phyloP scores from a whole-genome alignment of 202 grass and related monocot genomes.

The Bolboschoenoplectus hybrid region DNA sequence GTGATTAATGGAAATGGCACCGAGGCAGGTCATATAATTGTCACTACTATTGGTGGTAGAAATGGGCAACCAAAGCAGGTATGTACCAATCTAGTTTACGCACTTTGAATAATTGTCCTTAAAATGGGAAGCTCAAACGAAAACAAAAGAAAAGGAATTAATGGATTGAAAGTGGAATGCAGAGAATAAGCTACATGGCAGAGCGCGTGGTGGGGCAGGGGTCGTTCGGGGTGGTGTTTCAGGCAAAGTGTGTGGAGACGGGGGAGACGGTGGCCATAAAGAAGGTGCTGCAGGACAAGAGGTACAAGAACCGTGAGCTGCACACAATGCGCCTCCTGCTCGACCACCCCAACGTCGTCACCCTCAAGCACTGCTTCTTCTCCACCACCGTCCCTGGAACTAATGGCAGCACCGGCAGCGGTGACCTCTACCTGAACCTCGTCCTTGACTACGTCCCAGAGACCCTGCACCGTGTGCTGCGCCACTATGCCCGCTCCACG shows the following conservation, averaged over 20 bases:
- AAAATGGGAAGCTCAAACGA: background rate
- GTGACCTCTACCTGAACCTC: slow-evolving; percentile 71
- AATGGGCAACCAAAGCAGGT: slow-evolving; percentile 79
- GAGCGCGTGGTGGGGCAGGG: slow-evolving; percentile 71
- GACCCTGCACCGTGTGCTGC: slow-evolving; percentile 67
- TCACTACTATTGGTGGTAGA: slow-evolving; percentile 65
- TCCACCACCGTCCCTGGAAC: slow-evolving; percentile 41
- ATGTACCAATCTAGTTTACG: background rate
- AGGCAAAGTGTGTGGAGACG: slow-evolving; percentile 23
- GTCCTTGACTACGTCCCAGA: slow-evolving; percentile 82
- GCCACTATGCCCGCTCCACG: slow-evolving; percentile 70
- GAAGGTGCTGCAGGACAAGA: background rate
- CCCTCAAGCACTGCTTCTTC: slow-evolving; percentile 72
- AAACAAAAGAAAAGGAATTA: background rate
- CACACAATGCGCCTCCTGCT: background rate
- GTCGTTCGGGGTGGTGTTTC: slow-evolving; percentile 77
- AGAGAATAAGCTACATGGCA: slow-evolving; percentile 76
- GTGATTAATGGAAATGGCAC: slow-evolving; percentile 68
- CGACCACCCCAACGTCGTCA: slow-evolving; percentile 64
- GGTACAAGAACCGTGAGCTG: background rate
- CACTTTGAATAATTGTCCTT: background rate
- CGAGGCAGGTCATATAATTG: slow-evolving; percentile 72
- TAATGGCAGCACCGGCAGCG: background rate
- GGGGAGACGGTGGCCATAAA: background rate
- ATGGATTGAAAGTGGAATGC: slow-evolving; percentile 20